Evolutionary conservation across 129 eudicot species (phyloP).

Genomic region (Saussurea involucrata): DNA sequence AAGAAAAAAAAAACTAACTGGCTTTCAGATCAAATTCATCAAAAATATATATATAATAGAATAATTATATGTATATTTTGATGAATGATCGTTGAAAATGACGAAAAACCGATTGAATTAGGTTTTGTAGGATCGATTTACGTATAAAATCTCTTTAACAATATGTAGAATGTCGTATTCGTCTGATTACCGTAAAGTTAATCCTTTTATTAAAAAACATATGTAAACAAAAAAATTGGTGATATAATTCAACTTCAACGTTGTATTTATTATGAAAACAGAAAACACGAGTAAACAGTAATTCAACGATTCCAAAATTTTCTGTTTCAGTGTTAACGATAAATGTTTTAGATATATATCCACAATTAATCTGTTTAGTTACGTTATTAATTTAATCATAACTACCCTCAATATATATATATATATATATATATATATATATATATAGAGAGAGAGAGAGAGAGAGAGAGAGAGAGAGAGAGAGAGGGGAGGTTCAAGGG

Average conservation of each 20-base stretch:
- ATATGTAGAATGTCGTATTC: background rate
- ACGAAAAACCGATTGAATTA: background rate
- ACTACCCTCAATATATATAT: too few species aligned
- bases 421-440: too few species aligned
- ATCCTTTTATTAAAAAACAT: background rate
- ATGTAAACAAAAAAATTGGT: too few species aligned
- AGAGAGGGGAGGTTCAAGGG: too few species aligned
- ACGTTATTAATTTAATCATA: background rate
- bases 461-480: too few species aligned
- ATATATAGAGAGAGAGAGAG: too few species aligned
- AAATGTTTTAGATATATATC: background rate
- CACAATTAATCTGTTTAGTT: background rate
- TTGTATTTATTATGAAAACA: background rate
- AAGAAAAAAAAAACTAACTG: too few species aligned
- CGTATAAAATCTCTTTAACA: conserved; percentile 15
- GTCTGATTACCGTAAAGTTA: background rate
- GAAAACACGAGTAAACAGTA: background rate
- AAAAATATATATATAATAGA: background rate
- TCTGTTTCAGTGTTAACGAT: background rate
- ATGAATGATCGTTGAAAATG: background rate
- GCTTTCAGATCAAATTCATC: background rate
- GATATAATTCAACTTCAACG: too few species aligned
- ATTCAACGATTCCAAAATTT: background rate
- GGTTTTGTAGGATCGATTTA: conserved; percentile 1
- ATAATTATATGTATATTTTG: background rate